These are phyloP conservation scores for Lactarius evosmus DNA, from an alignment of 768 basidiomycete genomes.

Conservation along the genomic window DNA sequence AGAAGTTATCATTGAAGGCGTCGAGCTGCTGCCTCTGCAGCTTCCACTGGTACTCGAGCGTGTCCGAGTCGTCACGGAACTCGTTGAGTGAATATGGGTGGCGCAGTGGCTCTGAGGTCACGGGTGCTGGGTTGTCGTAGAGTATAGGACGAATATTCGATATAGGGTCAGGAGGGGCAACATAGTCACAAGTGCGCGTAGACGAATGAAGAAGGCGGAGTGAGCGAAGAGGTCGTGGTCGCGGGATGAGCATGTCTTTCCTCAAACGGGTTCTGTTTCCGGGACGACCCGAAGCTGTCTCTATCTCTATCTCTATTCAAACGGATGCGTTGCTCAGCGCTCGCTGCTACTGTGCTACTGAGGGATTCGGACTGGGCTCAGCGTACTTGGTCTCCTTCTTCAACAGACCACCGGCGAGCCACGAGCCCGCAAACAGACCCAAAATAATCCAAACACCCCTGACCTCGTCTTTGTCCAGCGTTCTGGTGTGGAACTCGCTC, in stretches of 20 bases:
- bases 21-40: slow-evolving; percentile 70
- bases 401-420: slow-evolving; percentile 42
- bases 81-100: slow-evolving; percentile 82
- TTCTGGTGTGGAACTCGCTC: slow-evolving; percentile 31
- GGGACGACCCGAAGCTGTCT: slow-evolving; percentile 8
- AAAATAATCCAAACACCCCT: slow-evolving; percentile 48
- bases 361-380: slow-evolving; percentile 23
- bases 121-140: slow-evolving; percentile 54
- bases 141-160: slow-evolving; percentile 79
- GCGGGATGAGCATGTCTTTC: slow-evolving; percentile 20
- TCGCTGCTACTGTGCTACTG: background rate
- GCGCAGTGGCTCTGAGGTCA: slow-evolving; percentile 25
- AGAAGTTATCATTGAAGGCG: slow-evolving; percentile 72
- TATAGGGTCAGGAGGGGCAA: slow-evolving; percentile 74
- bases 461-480: slow-evolving; percentile 44
- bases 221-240: slow-evolving; percentile 14
- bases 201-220: slow-evolving; percentile 27
- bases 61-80: slow-evolving; percentile 44
- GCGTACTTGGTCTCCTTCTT: slow-evolving; percentile 29
- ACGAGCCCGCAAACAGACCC: slow-evolving; percentile 49
- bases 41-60: slow-evolving; percentile 64
- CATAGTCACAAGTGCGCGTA: slow-evolving; percentile 34
- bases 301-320: background rate
- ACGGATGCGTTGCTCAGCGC: background rate
- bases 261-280: no score